phyloP scores from a whole-genome alignment of 2,329 filamentous ascomycete genomes.

The Penicillium sp. region DNA sequence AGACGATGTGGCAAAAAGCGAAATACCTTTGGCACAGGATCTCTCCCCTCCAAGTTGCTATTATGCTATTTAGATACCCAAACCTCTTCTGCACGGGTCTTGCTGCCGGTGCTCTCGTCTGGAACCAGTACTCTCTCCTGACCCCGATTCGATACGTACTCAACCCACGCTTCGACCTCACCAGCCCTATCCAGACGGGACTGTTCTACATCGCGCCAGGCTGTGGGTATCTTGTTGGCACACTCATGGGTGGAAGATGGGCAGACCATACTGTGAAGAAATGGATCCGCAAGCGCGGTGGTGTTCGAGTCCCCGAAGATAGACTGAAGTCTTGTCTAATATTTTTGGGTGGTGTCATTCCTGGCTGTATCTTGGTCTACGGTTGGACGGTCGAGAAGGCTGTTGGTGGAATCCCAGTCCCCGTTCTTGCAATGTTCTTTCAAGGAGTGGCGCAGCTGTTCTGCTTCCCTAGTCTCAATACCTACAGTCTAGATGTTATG shows the following conservation, averaged over 20 bases:
- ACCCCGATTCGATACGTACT: constrained; percentile 70
- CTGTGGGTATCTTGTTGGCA: constrained; percentile 65
- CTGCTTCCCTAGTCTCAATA: constrained; percentile 72
- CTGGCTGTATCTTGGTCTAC: constrained; percentile 65
- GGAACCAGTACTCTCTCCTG: constrained; percentile 71
- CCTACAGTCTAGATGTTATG: constrained; percentile 82
- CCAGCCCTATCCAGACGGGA: constrained; percentile 63
- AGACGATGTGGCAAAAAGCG: constrained; percentile 50
- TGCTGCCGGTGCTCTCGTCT: constrained; percentile 63
- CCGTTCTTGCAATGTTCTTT: constrained; percentile 70
- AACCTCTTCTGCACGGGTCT: constrained; percentile 64
- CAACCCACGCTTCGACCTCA: constrained; percentile 69
- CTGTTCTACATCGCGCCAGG: constrained; percentile 74
- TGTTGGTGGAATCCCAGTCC: constrained; percentile 55
- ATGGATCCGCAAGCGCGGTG: constrained; percentile 58
- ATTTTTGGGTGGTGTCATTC: constrained; percentile 58
- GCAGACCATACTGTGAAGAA: constrained; percentile 65
- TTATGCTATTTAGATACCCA: constrained; percentile 64
- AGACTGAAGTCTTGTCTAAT: constrained; percentile 59
- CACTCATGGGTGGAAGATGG: constrained; percentile 69
- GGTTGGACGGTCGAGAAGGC: constrained; percentile 61
- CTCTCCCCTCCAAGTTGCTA: constrained; percentile 61
- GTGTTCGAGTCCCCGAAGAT: constrained; percentile 65
- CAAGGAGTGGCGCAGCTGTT: constrained; percentile 73
- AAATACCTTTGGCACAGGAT: constrained; percentile 60